Evolutionary conservation across 2,329 filamentous ascomycete species (phyloP), one percentile per base, ranked within the genome.

Genomic region (Stagonosporopsis cucurbitacearum): DNA sequence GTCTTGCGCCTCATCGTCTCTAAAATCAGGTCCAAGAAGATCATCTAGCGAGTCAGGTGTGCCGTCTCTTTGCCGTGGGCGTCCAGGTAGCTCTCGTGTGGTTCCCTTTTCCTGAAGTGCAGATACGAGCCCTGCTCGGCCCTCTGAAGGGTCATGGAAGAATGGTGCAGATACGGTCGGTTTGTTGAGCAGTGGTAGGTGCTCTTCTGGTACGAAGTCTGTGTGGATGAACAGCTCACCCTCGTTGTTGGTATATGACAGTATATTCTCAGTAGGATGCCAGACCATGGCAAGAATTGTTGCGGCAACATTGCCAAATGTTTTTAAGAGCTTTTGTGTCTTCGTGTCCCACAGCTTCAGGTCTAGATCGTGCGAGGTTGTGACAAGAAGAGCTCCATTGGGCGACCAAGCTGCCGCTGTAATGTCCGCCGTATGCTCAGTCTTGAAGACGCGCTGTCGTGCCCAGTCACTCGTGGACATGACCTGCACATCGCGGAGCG

Each of bases 161-260:
- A 96, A 92, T 1, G 94, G 94, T 1, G 94, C 90, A 6, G 90
- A 87, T 66, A 96, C 91, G 4, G 84, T 74, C 9, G 79, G 68
- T 59, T 83, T 81, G 47, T 80, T 75, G 8, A 87, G 77, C 0
- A 84, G 67, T 4, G 74, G 65, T 26, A 75, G 69, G 57, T 84
- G 76, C 30, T 84, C 82, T 23, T 73, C 66, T 6, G 84, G 80
- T 8, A 87, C 81, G 56, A 87, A 82, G 41, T 91, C 85, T 11
- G 88, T 87, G 70, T 93, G 90, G 51, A 98, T 98, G 73, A 92
- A 98, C 12, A 98, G 86, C 74, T 97, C 92, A 59, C 96, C 95
- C 55, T 96, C 91, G 1, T 88, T 90, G 33, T 92, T 98, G 0
- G 94, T 96, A 69, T 98, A 97, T 0, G 93, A 96, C 1, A 95